Base-by-base conservation (phyloP, 805 yeast species). In the Saturnispora diversa region DNA sequence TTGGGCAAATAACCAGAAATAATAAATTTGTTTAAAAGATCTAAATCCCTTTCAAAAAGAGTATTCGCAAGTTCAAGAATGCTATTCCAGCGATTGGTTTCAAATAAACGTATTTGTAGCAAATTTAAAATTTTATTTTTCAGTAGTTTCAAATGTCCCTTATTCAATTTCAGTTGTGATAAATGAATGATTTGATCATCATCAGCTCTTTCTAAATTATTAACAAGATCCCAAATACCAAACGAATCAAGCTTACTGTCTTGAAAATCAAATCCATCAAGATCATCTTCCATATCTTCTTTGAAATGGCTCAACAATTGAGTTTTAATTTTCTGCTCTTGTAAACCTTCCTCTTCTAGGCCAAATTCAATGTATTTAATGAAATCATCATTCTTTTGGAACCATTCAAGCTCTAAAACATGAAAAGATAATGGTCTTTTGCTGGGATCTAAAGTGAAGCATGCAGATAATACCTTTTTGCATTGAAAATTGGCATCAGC, bases 361-460 rank as follows among this genome's bases (percentile, higher is more conserved):
- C 19, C 8, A 17, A 8, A 16, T 16, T 44, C 47, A 7, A 41
- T 34, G 13, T 15, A 27, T 24, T 41, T 24, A 5, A 44, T 12
- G 10, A 44, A 22, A 28, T 38, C 25, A 8, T 21, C 24, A 6
- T 41, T 38, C 2, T 10, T 28, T 10, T 28, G 35, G 3, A 84
- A 50, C 94, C 94, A 84, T 15, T n/a, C n/a, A n/a, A n/a, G n/a
- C n/a, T n/a, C n/a, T n/a, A n/a, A n/a, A n/a, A n/a, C n/a, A n/a
- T n/a, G n/a, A n/a, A n/a, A n/a, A n/a, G n/a, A n/a, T n/a, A n/a
- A n/a, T n/a, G n/a, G n/a, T n/a, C 95, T 64, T 20, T 72, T 56
- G 19, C 62, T 64, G 1, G 90, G 84, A 48, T 80, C 79, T 51
- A 77, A 78, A 48, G 78, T 81, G 53, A 95, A 85, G 44, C 73